Percentiles rank a stretch among this genome's conserved stretches.
These are phyloP conservation scores for Massariosphaeria phaeospora DNA, from an alignment of 495 filamentous ascomycete genomes.

Conservation along the genomic window DNA sequence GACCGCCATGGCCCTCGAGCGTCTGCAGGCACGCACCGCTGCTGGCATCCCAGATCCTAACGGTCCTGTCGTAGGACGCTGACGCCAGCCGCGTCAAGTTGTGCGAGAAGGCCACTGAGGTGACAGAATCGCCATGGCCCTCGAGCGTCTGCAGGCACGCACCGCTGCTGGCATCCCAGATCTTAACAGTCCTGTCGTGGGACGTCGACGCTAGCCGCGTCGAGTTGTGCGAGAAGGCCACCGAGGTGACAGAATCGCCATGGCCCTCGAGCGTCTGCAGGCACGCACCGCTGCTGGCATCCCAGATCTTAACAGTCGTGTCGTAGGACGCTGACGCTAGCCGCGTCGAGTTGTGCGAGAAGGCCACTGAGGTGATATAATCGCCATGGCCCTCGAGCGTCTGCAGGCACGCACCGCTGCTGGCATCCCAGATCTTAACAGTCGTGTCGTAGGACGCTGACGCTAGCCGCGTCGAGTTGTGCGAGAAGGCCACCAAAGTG, in stretches of 20 bases:
- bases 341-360: neutral
- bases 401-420: neutral
- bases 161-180: neutral
- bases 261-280: neutral
- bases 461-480: neutral
- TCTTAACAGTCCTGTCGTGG: neutral
- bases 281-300: neutral
- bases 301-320: neutral
- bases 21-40: neutral
- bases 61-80: neutral
- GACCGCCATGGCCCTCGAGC: constrained; percentile 1
- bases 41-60: constrained; percentile 5
- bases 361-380: neutral
- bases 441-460: neutral
- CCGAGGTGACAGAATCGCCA: neutral
- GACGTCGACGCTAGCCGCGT: neutral
- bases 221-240: neutral
- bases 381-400: constrained; percentile 4
- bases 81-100: neutral
- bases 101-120: constrained; percentile 2
- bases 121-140: too few relatives aligned
- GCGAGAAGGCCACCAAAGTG: neutral
- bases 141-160: neutral
- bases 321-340: neutral
- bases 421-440: neutral